A percentile compares a stretch with the other conserved stretches of the same genome.
phyloP scores from a whole-genome alignment of 306 rosid species.

The Benincasa hispida region DNA sequence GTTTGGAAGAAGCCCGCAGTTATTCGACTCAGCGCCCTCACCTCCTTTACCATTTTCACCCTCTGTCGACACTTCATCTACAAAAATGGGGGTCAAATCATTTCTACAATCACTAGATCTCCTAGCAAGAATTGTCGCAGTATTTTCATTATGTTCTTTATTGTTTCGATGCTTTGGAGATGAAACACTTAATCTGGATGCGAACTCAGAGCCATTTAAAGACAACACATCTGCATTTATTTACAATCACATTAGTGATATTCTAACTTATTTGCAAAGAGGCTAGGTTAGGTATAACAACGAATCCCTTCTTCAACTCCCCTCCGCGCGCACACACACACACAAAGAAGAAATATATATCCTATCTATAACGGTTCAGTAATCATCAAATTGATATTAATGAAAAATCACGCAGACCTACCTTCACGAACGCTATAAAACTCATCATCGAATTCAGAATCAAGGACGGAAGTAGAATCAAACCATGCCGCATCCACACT shows the following conservation, averaged over 20 bases:
- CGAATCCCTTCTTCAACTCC: background rate
- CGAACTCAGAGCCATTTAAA: conserved; percentile 26
- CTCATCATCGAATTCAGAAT: conserved; percentile 85
- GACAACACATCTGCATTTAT: conserved; percentile 30
- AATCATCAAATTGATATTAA: background rate
- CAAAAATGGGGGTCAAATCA: conserved; percentile 6
- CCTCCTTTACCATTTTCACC: conserved; percentile 29
- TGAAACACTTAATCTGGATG: conserved; percentile 29
- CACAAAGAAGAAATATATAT: background rate
- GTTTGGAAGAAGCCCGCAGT: conserved; percentile 49
- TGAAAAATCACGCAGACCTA: conserved; percentile 12
- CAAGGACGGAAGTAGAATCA: conserved; percentile 62
- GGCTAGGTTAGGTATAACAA: background rate
- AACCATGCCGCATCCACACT: conserved; percentile 55
- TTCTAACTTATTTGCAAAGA: background rate
- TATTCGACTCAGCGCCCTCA: conserved; percentile 21
- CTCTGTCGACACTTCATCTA: conserved; percentile 29
- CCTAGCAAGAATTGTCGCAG: conserved; percentile 2
- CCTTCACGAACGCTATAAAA: conserved; percentile 80
- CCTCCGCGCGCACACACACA: background rate
- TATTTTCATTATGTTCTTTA: conserved; percentile 9
- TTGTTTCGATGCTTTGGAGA: conserved; percentile 21
- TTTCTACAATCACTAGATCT: background rate
- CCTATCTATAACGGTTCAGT: background rate
- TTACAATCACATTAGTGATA: background rate